A percentile compares a stretch with the other conserved stretches of the same genome.
These are phyloP conservation scores for Hirsutella minnesotensis DNA, from an alignment of 2,329 filamentous ascomycete genomes.

Conservation along the genomic window DNA sequence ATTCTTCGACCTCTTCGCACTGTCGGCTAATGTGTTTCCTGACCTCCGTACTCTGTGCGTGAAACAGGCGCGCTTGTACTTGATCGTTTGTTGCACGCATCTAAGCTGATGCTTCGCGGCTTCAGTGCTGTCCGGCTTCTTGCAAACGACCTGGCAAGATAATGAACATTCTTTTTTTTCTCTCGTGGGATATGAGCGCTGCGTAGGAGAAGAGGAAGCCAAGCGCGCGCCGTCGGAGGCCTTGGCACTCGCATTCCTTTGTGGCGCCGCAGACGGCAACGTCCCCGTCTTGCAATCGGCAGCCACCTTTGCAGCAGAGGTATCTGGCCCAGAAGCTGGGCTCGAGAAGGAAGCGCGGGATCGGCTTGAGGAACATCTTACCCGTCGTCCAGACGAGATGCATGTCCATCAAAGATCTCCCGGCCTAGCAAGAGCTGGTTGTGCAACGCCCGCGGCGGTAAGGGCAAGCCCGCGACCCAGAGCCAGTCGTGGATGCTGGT, in stretches of 20 bases:
- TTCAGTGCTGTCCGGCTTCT: too few relatives aligned
- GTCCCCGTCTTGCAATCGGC: background rate
- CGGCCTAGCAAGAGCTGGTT: conserved; percentile 13
- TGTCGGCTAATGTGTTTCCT: too few relatives aligned
- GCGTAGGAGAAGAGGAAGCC: conserved; percentile 6
- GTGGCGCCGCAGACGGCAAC: background rate
- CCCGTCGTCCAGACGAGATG: conserved; percentile 15
- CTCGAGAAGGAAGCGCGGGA: conserved; percentile 22
- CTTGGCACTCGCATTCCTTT: background rate
- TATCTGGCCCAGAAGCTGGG: conserved; percentile 4
- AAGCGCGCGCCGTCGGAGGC: conserved; percentile 1
- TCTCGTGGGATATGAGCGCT: conserved; percentile 17
- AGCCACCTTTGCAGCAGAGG: background rate
- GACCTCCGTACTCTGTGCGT: too few relatives aligned
- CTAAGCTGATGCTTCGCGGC: too few relatives aligned
- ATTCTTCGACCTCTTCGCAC: too few relatives aligned
- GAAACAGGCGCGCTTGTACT: too few relatives aligned
- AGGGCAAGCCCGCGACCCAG: conserved; percentile 14
- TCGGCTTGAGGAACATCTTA: conserved; percentile 20
- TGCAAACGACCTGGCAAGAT: too few relatives aligned
- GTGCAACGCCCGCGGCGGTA: conserved; percentile 14
- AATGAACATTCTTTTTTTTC: too few relatives aligned
- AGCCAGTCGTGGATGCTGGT: conserved; percentile 9
- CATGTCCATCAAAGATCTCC: conserved; percentile 18
- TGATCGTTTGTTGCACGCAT: too few relatives aligned